Base-by-base conservation (phyloP, 202 grass and related monocot genomes). In the Miscanthus sacchariflorus region DNA sequence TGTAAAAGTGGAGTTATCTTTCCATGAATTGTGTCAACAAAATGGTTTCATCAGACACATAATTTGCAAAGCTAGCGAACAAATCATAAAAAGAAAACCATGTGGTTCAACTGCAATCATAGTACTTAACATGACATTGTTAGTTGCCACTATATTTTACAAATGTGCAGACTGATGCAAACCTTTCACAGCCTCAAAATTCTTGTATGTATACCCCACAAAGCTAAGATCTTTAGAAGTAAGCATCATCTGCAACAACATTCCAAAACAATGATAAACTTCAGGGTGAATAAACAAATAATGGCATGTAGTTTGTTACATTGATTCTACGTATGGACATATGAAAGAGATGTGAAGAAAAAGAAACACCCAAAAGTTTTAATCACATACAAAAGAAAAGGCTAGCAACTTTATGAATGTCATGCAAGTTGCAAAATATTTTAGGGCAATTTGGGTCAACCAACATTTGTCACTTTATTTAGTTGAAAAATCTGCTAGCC, bases 201-300 rank as follows among this genome's bases (percentile, higher is more conserved):
- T 97, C 72, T 97, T 97, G 83, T 91, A 97, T 63, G 95, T 97
- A 84, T 97, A 97, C 15, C 95, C 95, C 72, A 97, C 82, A 82
- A 97, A 97, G 73, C 88, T 97, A 83, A 92, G 83, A 81, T 92
- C 88, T 77, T 94, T 90, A 64, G 95, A 89, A 70, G 80, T 93
- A 86, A 94, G 92, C 89, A 97, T 97, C 92, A 91, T 88, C 85
- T 89, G 83, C 79, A 81, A 77, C 77, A 67, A 76, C 54, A 54
- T 78, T 88, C 48, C 33, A 75, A 64, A 82, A 74, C 45, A 81
- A 82, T 40, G 70, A 78, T 49, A 0, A 84, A 67, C 21, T 85
- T 85, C 4, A 10, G 65, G 81, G 74, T 45, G 52, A 72, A 83
- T 66, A 78, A 80, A 83, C 19, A 68, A 68, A 81, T 46, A 81